Base-by-base conservation (phyloP, 768 basidiomycete species). In the Atractiella rhizophila region DNA sequence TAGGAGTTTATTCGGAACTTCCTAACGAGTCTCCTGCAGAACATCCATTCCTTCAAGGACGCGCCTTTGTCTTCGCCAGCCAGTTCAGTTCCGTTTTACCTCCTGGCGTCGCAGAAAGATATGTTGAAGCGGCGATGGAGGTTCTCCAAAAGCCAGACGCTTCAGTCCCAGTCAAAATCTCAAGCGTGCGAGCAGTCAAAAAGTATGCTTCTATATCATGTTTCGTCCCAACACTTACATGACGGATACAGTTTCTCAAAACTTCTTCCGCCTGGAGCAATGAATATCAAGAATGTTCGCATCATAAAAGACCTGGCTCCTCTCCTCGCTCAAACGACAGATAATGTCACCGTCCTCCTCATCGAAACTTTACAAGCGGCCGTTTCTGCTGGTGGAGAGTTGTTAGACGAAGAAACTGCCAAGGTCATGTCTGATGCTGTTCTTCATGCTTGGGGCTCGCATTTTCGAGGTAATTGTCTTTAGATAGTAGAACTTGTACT, bases 31-130 rank as follows among this genome's bases (percentile, higher is more conserved):
- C 32, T n/a, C 9, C 19, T 41, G 4, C 50, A 88, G 86, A 81
- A 19, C 67, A 66, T 42, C 83, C 83, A 0, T 98, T 94, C 68
- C 59, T 98, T 23, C 88, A 94, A 60, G 91, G 88, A 10, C 68
- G 91, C 45, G 79, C 73, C 0, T 91, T 94, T 45, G 80, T 96
- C 33, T 86, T 94, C 50, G 82, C 85, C 3, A 83, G 81, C 53
- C 76, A 83, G 53, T 94, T 72, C 54, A 68, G 78, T 1, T 69
- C 71, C 48, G 59, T 76, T 9, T 64, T 94, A 4, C 76, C 82
- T 0, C 51, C 66, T 11, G 64, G 71, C 42, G 64, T 85, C 35
- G 73, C 79, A 1, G 69, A 70, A 1, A 80, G 85, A 52, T 96
- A 94, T 55, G 64, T 96, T 26, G 72, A 77, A 19, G 81, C 81